Percentiles rank a stretch among this genome's conserved stretches.
These are phyloP conservation scores for Cryphonectria parasitica DNA, from an alignment of 2,329 filamentous ascomycete genomes.

Conservation along the genomic window DNA sequence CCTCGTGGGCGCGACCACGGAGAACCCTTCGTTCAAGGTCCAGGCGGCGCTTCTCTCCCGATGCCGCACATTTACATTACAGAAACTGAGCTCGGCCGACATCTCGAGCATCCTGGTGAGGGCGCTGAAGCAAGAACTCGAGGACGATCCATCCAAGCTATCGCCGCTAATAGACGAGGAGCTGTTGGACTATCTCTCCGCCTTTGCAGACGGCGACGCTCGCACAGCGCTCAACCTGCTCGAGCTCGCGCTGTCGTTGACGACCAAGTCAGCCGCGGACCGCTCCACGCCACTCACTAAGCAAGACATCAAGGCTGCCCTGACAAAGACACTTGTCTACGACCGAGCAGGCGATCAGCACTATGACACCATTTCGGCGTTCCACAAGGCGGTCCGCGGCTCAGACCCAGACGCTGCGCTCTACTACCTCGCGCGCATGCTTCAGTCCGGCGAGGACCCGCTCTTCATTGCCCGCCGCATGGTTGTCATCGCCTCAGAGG, in stretches of 20 bases:
- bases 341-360: constrained; percentile 95
- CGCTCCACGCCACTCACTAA: constrained; percentile 62
- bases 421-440: constrained; percentile 95
- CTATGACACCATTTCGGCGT: constrained; percentile 96
- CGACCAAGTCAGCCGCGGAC: constrained; percentile 40
- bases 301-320: constrained; percentile 75
- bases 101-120: constrained; percentile 74
- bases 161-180: constrained; percentile 73
- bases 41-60: constrained; percentile 84
- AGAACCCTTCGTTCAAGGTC: constrained; percentile 95
- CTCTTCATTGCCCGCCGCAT: constrained; percentile 90
- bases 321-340: constrained; percentile 94
- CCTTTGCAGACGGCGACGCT: constrained; percentile 90
- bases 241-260: constrained; percentile 82
- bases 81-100: constrained; percentile 73
- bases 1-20: constrained; percentile 92
- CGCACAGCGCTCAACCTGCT: constrained; percentile 90
- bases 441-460: constrained; percentile 91
- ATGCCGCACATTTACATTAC: constrained; percentile 87
- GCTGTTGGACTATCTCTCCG: constrained; percentile 78
- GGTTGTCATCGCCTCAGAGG: constrained; percentile 93
- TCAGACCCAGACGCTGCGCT: constrained; percentile 84
- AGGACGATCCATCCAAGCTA: constrained; percentile 36
- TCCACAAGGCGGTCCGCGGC: constrained; percentile 93
- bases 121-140: constrained; percentile 68